Evolutionary conservation across 2,329 filamentous ascomycete species (phyloP).

Genomic region (Colletotrichum sp.): DNA sequence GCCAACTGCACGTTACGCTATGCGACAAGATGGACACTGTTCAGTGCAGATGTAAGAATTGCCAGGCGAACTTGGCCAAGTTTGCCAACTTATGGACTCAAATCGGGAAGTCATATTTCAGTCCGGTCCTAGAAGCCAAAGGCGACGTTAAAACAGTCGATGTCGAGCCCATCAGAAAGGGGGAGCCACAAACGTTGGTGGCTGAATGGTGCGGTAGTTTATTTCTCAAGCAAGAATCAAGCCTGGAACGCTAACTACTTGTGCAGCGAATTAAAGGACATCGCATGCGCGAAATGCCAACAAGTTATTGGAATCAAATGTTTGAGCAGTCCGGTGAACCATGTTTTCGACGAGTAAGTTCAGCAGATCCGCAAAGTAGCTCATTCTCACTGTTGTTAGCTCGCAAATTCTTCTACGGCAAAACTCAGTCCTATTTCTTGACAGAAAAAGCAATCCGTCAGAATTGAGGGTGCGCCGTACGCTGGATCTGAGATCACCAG

Average conservation of each 20-base stretch:
- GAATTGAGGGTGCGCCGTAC: constrained; percentile 37
- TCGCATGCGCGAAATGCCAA: constrained; percentile 37
- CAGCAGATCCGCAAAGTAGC: background rate
- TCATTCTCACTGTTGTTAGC: constrained; percentile 27
- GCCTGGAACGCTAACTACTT: background rate
- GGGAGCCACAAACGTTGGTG: constrained; percentile 39
- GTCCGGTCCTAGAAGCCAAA: constrained; percentile 34
- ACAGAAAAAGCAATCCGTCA: constrained; percentile 9
- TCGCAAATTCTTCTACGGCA: constrained; percentile 40
- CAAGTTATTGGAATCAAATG: constrained; percentile 39
- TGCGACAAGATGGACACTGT: constrained; percentile 37
- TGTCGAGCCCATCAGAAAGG: constrained; percentile 30
- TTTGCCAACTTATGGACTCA: constrained; percentile 44
- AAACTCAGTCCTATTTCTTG: constrained; percentile 31
- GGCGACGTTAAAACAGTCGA: constrained; percentile 25
- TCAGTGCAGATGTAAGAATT: constrained; percentile 38
- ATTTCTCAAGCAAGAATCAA: background rate
- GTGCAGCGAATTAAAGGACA: constrained; percentile 39
- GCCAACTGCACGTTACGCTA: background rate
- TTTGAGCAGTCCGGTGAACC: constrained; percentile 36
- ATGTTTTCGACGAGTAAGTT: constrained; percentile 41
- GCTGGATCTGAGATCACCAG: constrained; percentile 29
- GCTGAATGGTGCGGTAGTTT: constrained; percentile 34
- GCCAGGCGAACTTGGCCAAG: constrained; percentile 31
- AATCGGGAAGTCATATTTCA: constrained; percentile 44